These are phyloP conservation scores for Trichoderma endophyticum DNA, from an alignment of 2,329 filamentous ascomycete genomes.

Conservation along the genomic window DNA sequence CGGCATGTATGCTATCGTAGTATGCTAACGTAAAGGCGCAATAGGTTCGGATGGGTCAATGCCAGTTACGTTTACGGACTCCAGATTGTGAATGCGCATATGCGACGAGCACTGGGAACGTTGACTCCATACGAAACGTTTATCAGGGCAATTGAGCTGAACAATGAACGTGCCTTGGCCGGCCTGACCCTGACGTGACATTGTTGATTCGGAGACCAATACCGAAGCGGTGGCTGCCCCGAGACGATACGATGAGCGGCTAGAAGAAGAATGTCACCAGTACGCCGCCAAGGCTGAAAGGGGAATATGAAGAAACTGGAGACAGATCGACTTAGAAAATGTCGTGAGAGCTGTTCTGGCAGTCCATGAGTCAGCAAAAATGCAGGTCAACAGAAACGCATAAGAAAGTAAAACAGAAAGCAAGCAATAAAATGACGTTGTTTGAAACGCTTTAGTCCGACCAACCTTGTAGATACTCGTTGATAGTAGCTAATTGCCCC, in stretches of 20 bases:
- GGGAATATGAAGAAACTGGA: not conserved
- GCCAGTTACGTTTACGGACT: slow-evolving; percentile 95
- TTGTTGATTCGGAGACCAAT: not conserved
- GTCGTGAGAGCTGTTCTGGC: not conserved
- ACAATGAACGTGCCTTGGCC: slow-evolving; percentile 52
- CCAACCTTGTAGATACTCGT: not conserved
- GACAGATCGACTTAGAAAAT: not conserved
- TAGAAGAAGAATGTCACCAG: not conserved
- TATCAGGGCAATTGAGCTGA: slow-evolving; percentile 61
- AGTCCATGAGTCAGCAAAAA: not conserved
- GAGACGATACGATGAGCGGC: not conserved
- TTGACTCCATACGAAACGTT: slow-evolving; percentile 85
- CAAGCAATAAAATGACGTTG: slow-evolving; percentile 3
- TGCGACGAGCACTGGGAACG: slow-evolving; percentile 82
- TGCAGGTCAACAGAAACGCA: not conserved
- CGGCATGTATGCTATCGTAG: not conserved
- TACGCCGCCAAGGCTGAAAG: not conserved
- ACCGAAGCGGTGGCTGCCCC: not conserved
- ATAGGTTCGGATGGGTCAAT: slow-evolving; percentile 97
- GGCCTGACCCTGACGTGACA: slow-evolving; percentile 30
- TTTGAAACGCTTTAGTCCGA: not conserved
- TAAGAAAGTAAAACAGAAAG: slow-evolving; percentile 14
- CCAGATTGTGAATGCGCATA: slow-evolving; percentile 82
- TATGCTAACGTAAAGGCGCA: slow-evolving; percentile 28
- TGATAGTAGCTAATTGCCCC: not conserved